phyloP scores from a whole-genome alignment of 83 land plant species.

The Thuja plicata region DNA sequence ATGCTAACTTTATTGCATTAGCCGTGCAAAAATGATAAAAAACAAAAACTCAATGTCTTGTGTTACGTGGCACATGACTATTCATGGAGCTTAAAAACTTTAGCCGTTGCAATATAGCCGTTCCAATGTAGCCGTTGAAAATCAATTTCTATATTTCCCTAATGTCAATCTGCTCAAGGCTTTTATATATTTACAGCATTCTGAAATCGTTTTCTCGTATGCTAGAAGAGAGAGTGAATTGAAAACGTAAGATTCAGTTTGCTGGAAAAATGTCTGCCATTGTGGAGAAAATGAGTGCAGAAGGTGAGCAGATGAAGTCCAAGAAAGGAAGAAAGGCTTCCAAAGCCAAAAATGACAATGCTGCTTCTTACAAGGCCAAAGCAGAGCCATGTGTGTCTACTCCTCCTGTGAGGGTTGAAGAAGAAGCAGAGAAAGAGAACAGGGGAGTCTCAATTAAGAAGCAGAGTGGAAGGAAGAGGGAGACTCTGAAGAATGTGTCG shows the following conservation, averaged over 20 bases:
- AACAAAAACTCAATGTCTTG: background rate
- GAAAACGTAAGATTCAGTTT: background rate
- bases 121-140: background rate
- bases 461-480: background rate
- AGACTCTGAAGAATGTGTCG: conserved; percentile 3
- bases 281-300: background rate
- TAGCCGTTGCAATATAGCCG: conserved; percentile 4
- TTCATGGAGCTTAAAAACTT: background rate
- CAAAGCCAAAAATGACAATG: background rate
- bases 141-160: background rate
- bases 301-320: background rate
- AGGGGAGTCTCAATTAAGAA: background rate
- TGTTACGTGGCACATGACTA: background rate
- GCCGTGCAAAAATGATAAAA: no score
- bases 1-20: no score
- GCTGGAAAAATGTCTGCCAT: background rate
- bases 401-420: background rate
- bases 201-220: no score
- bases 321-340: conserved; percentile 1
- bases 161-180: background rate
- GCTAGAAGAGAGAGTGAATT: background rate
- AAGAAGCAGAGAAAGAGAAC: conserved; percentile 22
- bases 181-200: background rate
- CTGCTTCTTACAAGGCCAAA: background rate
- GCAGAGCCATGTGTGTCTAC: background rate